Base-by-base conservation (phyloP, 2,329 filamentous ascomycete genomes). In the Ophiostoma tasmaniense region DNA sequence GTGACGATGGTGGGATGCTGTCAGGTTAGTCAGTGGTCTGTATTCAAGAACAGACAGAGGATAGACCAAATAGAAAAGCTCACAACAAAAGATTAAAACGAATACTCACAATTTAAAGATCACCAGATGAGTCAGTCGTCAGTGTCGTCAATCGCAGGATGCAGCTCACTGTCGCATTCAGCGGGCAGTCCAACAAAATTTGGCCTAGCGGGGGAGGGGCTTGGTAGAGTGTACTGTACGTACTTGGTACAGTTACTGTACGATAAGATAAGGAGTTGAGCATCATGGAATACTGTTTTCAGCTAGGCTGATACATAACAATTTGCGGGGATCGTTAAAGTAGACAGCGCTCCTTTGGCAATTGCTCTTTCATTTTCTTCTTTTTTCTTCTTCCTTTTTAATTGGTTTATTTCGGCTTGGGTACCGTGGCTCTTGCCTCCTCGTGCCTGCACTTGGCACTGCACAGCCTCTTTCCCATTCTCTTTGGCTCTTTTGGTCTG, bases 161-260 rank as follows among this genome's bases (percentile, higher is more conserved):
- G 37, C 61, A 67, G 28, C 22, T 17, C 55, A 35, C 14, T 62
- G 30, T 52, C 50, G 50, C 50, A 55, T 25, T 14, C 50, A 55
- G 50, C 50, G 50, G 50, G 50, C 50, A 55, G 45, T 55, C 25
- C 50, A 55, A 28, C 50, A 55, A 35, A 55, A 55, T 55, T 25
- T 55, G 50, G 50, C 22, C 22, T 52, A 67, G 50, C 33, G n/a
- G 25, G 39, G 30, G 67, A 68, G 62, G 67, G 59, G 64, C 66
- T 52, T 22, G 28, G 37, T 55, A 52, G 42, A 45, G 42, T 5
- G 42, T 45, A 33, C 5, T 6, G 33, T 33, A 6, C 30, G n/a
- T n/a, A n/a, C 30, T 33, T 6, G 3, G 33, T 33, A n/a, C n/a
- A n/a, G n/a, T n/a, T n/a, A n/a, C n/a, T n/a, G 42, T 45, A 17